Conservation (phyloP, 2,329 filamentous ascomycete genomes). For the Ambrosiella xylebori region DNA sequence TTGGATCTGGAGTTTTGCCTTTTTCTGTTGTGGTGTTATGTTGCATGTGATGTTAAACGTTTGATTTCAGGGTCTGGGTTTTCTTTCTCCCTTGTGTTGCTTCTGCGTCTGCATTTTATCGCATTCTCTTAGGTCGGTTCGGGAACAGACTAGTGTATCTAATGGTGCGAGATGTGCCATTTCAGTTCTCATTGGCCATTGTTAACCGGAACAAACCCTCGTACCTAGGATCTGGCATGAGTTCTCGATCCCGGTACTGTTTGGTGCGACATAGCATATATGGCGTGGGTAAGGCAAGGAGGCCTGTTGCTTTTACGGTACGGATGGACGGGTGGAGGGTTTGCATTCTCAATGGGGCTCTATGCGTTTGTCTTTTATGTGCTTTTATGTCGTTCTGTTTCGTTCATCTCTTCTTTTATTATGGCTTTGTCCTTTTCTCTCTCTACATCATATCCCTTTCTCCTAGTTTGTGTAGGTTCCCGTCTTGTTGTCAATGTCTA, state of each 20-base stretch:
- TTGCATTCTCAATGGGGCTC: not conserved
- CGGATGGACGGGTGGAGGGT: not conserved
- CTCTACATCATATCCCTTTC: not conserved
- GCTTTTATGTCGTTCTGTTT: not conserved
- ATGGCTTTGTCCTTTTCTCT: not conserved
- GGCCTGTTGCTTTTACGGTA: not conserved
- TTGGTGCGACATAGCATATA: not conserved
- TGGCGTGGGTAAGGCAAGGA: not conserved
- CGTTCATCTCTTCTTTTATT: not conserved
- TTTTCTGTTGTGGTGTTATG: not conserved
- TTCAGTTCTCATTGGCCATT: no score
- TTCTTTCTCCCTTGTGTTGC: not conserved
- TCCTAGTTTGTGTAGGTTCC: not conserved
- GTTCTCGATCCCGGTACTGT: not conserved
- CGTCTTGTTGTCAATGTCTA: not conserved
- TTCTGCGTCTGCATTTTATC: not conserved
- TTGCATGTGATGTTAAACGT: not conserved
- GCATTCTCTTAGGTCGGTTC: not conserved
- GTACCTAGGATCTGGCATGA: no score
- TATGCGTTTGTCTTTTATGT: not conserved
- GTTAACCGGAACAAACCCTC: no score
- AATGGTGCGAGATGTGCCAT: not conserved
- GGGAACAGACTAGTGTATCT: not conserved
- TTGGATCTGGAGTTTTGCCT: not conserved
- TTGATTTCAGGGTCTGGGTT: not conserved